Conservation (phyloP, 768 basidiomycete species). For the Boletus subcaerulescens region DNA sequence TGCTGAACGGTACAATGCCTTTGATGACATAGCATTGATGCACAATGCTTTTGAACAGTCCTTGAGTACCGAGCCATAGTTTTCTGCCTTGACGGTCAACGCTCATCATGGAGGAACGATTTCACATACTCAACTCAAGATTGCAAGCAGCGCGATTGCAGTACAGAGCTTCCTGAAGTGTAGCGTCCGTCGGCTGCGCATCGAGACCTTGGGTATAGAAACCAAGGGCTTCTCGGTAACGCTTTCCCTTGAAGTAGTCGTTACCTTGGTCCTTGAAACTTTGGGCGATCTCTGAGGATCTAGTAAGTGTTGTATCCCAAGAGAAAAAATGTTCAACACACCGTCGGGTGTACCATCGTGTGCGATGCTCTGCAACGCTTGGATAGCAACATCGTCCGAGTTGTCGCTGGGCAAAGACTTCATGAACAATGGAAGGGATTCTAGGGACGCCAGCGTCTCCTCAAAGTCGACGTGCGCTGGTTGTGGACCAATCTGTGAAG, state of each 20-base stretch:
- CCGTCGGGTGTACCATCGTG: slow-evolving; percentile 94
- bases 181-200: slow-evolving; percentile 66
- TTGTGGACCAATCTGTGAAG: slow-evolving; percentile 25
- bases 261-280: slow-evolving; percentile 97
- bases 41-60: slow-evolving; percentile 77
- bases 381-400: slow-evolving; percentile 57
- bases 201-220: slow-evolving; percentile 93
- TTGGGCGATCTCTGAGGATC: slow-evolving; percentile 69
- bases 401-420: slow-evolving; percentile 73
- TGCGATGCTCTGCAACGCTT: slow-evolving; percentile 81
- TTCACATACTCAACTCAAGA: slow-evolving; percentile 70
- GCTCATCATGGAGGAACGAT: background rate
- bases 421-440: slow-evolving; percentile 91
- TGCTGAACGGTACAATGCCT: slow-evolving; percentile 86
- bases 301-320: background rate
- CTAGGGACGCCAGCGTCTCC: slow-evolving; percentile 44
- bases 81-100: slow-evolving; percentile 49
- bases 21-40: slow-evolving; percentile 63
- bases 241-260: slow-evolving; percentile 86
- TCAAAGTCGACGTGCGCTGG: slow-evolving; percentile 22
- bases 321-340: slow-evolving; percentile 40
- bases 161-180: slow-evolving; percentile 63
- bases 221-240: slow-evolving; percentile 79
- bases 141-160: slow-evolving; percentile 95
- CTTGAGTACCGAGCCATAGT: slow-evolving; percentile 80